Evolutionary conservation across 495 filamentous ascomycete genomes (phyloP), one percentile per base, ranked within the genome.

Genomic region (Hypomontagnella submonticulosa): DNA sequence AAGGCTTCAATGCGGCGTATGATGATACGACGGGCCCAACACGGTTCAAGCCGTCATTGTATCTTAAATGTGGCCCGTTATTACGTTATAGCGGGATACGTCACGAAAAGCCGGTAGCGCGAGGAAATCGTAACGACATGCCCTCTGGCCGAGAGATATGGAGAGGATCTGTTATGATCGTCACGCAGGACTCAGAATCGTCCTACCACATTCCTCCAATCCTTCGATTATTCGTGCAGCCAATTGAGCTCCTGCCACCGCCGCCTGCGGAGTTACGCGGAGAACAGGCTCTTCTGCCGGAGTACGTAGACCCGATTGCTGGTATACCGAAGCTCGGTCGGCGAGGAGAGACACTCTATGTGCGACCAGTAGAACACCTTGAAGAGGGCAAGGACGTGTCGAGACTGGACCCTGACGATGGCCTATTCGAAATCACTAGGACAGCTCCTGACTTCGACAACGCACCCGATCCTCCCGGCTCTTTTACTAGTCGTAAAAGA

Each of bases 101-200:
- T 42, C 74, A 77, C 46, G 86, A 90, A 67, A 73, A 69, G 42
- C 70, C 73, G 38, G 63, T 63, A 0, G 63, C 54, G 49, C 73
- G 75, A 38, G 71, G 57, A 12, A 70, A 70, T 38, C 71, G 68
- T 54, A 61, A 76, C 34, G 76, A 68, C 37, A 75, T 76, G 1
- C 66, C 76, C 42, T 61, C 78, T 36, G 83, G 86, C 54, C 84
- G 87, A 58, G 92, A 96, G 59, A 89, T 92, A 19, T 99, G 95
- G 95, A 86, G 92, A 76, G 95, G 95, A 20, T 93, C 87, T 59
- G 81, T 98, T 23, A 90, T 99, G 91, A 95, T 98, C 57, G 92
- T 98, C 32, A 97, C 95, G 0, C 82, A 84, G 34, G 94, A 98
- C 70, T 83, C 85, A 7, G 81, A 88, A 19, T 97, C 93, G 4